phyloP scores from a whole-genome alignment of 2,329 filamentous ascomycete species.

The Knoxdaviesia proteae region DNA sequence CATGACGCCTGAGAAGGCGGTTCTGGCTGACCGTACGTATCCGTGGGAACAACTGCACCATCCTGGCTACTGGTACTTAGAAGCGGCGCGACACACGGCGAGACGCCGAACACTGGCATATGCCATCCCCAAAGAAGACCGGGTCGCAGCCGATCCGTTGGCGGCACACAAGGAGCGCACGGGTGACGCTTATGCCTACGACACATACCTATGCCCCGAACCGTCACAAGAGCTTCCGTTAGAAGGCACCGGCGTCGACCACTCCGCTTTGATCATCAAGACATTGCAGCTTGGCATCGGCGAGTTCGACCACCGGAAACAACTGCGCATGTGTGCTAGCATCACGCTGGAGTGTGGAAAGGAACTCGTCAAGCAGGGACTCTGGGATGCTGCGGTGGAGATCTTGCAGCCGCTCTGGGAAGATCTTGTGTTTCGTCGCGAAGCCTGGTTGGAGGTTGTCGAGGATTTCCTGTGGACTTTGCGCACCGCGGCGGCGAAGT shows the following conservation, averaged over 20 bases:
- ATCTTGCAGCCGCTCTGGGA: conserved; percentile 37
- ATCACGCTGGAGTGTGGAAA: conserved; percentile 34
- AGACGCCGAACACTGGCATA: conserved; percentile 31
- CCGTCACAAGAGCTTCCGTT: conserved; percentile 39
- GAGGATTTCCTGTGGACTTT: conserved; percentile 43
- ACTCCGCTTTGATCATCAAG: conserved; percentile 32
- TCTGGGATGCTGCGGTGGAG: conserved; percentile 32
- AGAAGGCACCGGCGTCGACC: conserved; percentile 27
- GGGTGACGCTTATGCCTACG: conserved; percentile 28
- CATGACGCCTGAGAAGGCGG: conserved; percentile 34
- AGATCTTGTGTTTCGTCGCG: conserved; percentile 30
- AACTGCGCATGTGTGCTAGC: conserved; percentile 32
- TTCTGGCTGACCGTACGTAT: conserved; percentile 34
- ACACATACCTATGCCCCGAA: conserved; percentile 45
- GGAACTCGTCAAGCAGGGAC: conserved; percentile 27
- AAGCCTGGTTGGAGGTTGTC: conserved; percentile 37
- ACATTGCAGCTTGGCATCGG: conserved; percentile 19
- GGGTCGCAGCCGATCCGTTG: conserved; percentile 26
- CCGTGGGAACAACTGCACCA: conserved; percentile 47
- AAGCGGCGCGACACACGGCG: conserved; percentile 34
- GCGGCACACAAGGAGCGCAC: conserved; percentile 25
- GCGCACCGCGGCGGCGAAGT: conserved; percentile 30
- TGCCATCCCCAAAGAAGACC: conserved; percentile 37
- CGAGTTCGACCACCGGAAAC: conserved; percentile 31
- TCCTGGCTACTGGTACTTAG: conserved; percentile 44